phyloP scores from a whole-genome alignment of 164 flowering plant species.

The grape (Vitis vinifera) region DNA sequence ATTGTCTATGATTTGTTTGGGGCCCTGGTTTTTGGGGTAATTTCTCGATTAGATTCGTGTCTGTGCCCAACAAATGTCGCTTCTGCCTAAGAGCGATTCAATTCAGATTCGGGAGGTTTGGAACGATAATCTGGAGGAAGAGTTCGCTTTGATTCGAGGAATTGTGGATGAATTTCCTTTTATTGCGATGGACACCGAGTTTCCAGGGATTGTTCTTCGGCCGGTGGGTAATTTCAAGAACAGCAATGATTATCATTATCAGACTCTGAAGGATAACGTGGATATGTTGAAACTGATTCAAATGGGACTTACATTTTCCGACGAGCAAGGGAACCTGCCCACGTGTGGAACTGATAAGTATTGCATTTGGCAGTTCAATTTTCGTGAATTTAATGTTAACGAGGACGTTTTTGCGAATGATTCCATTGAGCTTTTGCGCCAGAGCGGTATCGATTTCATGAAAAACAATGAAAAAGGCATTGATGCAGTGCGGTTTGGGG shows the following conservation, averaged over 20 bases:
- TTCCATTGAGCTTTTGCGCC: constrained; percentile 29
- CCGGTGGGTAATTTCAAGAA: constrained; percentile 35
- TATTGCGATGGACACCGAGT: constrained; percentile 41
- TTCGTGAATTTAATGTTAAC: constrained; percentile 30
- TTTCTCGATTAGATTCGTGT: constrained; percentile 3
- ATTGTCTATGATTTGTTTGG: neutral
- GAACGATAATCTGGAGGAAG: constrained; percentile 28
- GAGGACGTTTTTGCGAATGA: constrained; percentile 30
- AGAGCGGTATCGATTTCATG: constrained; percentile 32
- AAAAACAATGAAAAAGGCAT: constrained; percentile 30
- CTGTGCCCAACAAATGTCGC: constrained; percentile 19
- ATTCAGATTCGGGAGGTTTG: constrained; percentile 38
- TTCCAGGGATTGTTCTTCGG: constrained; percentile 36
- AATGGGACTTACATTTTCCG: constrained; percentile 34
- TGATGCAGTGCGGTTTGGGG: constrained; percentile 27
- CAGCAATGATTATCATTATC: constrained; percentile 29
- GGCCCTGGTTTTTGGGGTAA: neutral
- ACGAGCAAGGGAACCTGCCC: constrained; percentile 33
- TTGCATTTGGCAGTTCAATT: constrained; percentile 40
- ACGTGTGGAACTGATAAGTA: constrained; percentile 23
- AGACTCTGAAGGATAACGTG: constrained; percentile 32
- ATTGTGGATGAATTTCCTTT: constrained; percentile 31
- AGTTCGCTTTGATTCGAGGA: constrained; percentile 25
- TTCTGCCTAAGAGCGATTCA: constrained; percentile 25
- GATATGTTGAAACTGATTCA: constrained; percentile 37